Evolutionary conservation across 225 moss, liverwort and hornwort genomes (phyloP).

Genomic region (Asterella californica): DNA sequence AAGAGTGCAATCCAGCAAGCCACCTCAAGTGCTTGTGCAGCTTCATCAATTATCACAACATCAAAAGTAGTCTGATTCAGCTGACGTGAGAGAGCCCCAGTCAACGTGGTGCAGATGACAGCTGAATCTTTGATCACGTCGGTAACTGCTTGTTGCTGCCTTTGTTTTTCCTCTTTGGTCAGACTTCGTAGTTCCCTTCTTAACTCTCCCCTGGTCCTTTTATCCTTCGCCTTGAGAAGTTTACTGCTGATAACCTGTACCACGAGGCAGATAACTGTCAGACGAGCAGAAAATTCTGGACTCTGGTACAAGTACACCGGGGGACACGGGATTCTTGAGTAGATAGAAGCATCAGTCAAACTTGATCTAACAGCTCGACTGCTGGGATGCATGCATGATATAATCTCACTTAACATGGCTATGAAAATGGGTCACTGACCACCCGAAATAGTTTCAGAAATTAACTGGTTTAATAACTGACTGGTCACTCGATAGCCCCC

Average conservation of each 20-base stretch:
- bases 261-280: background rate
- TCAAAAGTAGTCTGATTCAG: constrained; percentile 82
- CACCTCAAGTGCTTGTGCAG: constrained; percentile 96
- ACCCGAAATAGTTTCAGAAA: no score
- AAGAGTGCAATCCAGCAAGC: constrained; percentile 98
- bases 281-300: background rate
- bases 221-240: constrained; percentile 90
- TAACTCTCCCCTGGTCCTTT: constrained; percentile 68
- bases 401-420: no score
- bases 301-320: background rate
- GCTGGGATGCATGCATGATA: background rate
- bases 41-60: constrained; percentile 92
- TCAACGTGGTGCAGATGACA: constrained; percentile 83
- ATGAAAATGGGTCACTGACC: no score
- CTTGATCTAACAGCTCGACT: background rate
- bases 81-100: constrained; percentile 87
- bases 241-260: constrained; percentile 68
- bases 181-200: constrained; percentile 67
- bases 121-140: constrained; percentile 85
- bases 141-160: constrained; percentile 88
- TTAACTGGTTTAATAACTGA: no score
- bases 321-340: background rate
- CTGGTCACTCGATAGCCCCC: no score
- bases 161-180: constrained; percentile 77
- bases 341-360: background rate